Percentiles rank a stretch among this genome's conserved stretches.
These are phyloP conservation scores for Kodamaea neixiangensis DNA, from an alignment of 805 yeast genomes.

Conservation along the genomic window DNA sequence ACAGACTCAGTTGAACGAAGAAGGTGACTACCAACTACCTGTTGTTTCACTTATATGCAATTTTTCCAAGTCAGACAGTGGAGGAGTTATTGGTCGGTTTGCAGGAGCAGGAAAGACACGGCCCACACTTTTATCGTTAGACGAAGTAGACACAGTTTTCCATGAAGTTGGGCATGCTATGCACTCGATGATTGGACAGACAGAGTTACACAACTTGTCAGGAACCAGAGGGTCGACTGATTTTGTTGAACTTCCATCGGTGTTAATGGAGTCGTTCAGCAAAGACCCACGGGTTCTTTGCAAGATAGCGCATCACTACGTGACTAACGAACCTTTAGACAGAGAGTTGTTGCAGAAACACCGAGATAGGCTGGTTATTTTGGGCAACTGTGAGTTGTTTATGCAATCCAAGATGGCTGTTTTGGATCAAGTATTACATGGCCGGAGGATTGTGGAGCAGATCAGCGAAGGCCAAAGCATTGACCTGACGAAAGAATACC, in stretches of 20 bases:
- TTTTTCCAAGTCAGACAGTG: constrained; percentile 45
- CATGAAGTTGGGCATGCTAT: constrained; percentile 99
- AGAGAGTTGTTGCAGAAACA: constrained; percentile 49
- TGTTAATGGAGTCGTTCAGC: constrained; percentile 93
- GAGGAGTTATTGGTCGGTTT: constrained; percentile 31
- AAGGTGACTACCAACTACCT: constrained; percentile 73
- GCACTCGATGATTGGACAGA: constrained; percentile 95
- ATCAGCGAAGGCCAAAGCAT: constrained; percentile 30
- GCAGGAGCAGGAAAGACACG: constrained; percentile 23
- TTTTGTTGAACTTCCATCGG: constrained; percentile 94
- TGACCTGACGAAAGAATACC: constrained; percentile 64
- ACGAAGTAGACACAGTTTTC: constrained; percentile 89
- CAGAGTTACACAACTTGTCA: constrained; percentile 84
- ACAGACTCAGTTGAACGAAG: constrained; percentile 41
- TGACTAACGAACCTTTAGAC: constrained; percentile 65
- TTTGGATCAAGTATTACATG: constrained; percentile 79
- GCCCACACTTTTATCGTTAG: constrained; percentile 63
- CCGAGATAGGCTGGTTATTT: constrained; percentile 50
- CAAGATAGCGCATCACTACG: constrained; percentile 69
- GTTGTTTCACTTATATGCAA: constrained; percentile 89
- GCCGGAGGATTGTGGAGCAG: constrained; percentile 29
- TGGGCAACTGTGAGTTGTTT: constrained; percentile 72
- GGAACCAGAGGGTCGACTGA: constrained; percentile 97
- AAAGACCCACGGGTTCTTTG: constrained; percentile 74
- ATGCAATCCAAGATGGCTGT: constrained; percentile 90